phyloP scores from a whole-genome alignment of 148 eudicot species.

The Rhododendron williamsianum region DNA sequence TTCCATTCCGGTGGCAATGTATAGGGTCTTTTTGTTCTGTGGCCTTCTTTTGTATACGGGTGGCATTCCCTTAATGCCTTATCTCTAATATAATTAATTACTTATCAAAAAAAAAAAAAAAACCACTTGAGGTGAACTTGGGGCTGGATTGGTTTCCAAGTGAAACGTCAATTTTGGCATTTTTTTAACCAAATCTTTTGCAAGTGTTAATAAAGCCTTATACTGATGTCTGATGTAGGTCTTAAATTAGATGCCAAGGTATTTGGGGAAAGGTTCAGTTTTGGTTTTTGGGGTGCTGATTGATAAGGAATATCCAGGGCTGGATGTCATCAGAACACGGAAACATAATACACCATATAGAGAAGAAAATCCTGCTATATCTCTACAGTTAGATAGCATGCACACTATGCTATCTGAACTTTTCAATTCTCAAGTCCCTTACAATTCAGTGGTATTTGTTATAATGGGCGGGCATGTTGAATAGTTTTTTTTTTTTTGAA shows the following conservation, averaged over 20 bases:
- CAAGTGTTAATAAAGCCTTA: neutral
- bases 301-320: neutral
- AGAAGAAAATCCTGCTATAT: neutral
- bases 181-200: neutral
- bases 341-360: neutral
- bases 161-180: neutral
- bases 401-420: neutral
- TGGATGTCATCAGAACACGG: neutral
- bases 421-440: neutral
- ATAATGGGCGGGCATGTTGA: neutral
- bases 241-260: neutral
- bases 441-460: neutral
- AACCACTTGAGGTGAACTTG: neutral
- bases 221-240: neutral
- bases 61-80: no score
- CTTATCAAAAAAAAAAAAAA: no score
- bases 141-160: constrained; percentile 1
- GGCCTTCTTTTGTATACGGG: no score
- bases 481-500: neutral
- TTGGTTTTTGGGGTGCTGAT: neutral
- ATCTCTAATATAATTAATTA: no score
- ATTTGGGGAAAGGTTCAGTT: neutral
- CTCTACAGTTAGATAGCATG: neutral
- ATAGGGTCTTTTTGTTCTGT: no score
- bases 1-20: no score